Evolutionary conservation across 129 eudicot species (phyloP).

Genomic region (Ambrosia artemisiifolia): DNA sequence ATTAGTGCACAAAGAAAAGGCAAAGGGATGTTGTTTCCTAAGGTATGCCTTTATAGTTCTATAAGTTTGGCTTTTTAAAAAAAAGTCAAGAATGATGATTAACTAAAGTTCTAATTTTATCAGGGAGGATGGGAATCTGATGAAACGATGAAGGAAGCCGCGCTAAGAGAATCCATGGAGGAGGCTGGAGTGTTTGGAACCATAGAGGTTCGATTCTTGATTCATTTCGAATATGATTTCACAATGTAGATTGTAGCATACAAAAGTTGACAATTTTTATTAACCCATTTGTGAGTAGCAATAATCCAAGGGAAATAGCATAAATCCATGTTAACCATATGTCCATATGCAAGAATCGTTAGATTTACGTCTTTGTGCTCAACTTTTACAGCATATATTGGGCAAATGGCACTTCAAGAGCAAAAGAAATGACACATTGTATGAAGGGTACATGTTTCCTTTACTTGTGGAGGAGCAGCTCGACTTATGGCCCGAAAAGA

Average conservation of each 20-base stretch:
- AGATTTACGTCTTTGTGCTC: background rate
- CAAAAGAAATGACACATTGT: slow-evolving; percentile 34
- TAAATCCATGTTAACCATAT: background rate
- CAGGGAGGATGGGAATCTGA: slow-evolving; percentile 90
- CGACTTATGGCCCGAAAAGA: slow-evolving; percentile 82
- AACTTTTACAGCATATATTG: slow-evolving; percentile 42
- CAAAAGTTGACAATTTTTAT: too few species aligned
- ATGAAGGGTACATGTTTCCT: slow-evolving; percentile 80
- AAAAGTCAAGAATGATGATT: background rate
- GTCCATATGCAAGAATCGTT: background rate
- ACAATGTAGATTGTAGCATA: background rate
- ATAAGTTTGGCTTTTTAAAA: slow-evolving; percentile 21
- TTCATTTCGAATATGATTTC: background rate
- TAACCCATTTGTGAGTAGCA: too few species aligned
- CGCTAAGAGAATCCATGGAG: slow-evolving; percentile 71
- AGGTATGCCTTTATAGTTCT: slow-evolving; percentile 36
- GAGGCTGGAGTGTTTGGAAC: slow-evolving; percentile 83
- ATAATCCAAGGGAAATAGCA: too few species aligned
- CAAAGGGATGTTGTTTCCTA: slow-evolving; percentile 89
- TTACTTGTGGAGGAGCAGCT: slow-evolving; percentile 62
- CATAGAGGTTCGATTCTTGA: slow-evolving; percentile 52
- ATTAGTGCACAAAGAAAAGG: slow-evolving; percentile 74
- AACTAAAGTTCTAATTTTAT: background rate
- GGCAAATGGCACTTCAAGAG: slow-evolving; percentile 64
- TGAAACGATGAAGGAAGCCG: slow-evolving; percentile 66